These are phyloP conservation scores for Phialemonium atrogriseum DNA, from an alignment of 2,329 filamentous ascomycete genomes.

Conservation along the genomic window DNA sequence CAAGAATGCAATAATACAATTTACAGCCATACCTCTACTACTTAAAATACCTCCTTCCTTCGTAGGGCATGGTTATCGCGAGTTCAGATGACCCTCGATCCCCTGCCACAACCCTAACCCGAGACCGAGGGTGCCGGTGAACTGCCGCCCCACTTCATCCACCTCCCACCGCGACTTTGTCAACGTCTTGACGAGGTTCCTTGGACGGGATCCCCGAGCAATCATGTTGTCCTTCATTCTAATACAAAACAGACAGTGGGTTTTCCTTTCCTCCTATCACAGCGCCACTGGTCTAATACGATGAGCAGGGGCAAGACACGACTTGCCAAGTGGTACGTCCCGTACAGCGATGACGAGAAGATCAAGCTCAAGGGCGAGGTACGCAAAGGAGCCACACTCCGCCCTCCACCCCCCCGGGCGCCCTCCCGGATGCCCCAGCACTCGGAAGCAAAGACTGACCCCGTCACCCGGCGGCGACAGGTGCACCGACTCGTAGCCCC, in stretches of 20 bases:
- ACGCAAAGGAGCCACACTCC: too few species aligned
- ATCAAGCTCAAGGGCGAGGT: slow-evolving; percentile 98
- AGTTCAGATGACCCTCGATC: too few species aligned
- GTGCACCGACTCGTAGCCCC: slow-evolving; percentile 96
- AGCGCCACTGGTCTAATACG: background rate
- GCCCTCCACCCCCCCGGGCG: too few species aligned
- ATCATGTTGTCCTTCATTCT: slow-evolving; percentile 75
- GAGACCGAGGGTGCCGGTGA: too few species aligned
- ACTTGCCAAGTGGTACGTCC: slow-evolving; percentile 97
- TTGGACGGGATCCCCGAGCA: too few species aligned
- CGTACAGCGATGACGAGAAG: slow-evolving; percentile 98
- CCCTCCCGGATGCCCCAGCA: too few species aligned
- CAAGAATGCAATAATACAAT: too few species aligned
- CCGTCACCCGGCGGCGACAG: slow-evolving; percentile 40
- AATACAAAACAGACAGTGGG: slow-evolving; percentile 80
- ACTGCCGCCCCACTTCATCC: too few species aligned
- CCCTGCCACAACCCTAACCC: slow-evolving; percentile 6
- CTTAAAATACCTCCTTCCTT: too few species aligned
- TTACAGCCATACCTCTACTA: too few species aligned
- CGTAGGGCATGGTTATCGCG: too few species aligned
- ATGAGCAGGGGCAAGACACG: slow-evolving; percentile 82
- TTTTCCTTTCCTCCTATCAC: slow-evolving; percentile 2
- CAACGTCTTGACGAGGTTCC: too few species aligned
- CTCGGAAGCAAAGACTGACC: background rate
- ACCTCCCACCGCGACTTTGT: slow-evolving; percentile 1